A percentile compares a stretch with the other conserved stretches of the same genome.
These are phyloP conservation scores for Drechslerella stenobrocha DNA, from an alignment of 2,329 filamentous ascomycete genomes.

Conservation along the genomic window DNA sequence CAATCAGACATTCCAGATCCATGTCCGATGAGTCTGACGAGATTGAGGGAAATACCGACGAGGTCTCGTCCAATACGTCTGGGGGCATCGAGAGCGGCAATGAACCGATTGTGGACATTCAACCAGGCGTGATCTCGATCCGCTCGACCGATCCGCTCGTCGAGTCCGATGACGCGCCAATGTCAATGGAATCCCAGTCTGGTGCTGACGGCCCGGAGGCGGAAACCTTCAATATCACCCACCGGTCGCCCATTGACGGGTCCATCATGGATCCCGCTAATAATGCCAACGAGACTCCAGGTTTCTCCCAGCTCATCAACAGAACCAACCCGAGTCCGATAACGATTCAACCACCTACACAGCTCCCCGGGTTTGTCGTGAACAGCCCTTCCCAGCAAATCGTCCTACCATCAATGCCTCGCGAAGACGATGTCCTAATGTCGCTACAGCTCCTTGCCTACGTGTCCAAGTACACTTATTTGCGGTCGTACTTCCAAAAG, in stretches of 20 bases:
- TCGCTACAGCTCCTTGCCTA: conserved; percentile 94
- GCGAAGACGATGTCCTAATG: conserved; percentile 97
- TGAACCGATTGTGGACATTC: conserved; percentile 76
- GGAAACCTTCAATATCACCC: conserved; percentile 91
- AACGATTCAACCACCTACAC: conserved; percentile 59
- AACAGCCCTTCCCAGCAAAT: conserved; percentile 72
- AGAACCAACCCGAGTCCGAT: conserved; percentile 39
- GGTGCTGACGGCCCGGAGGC: conserved; percentile 83
- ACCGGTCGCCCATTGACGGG: conserved; percentile 79
- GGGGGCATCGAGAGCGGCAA: conserved; percentile 72
- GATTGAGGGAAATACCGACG: conserved; percentile 76
- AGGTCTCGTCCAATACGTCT: conserved; percentile 75
- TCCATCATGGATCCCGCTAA: conserved; percentile 76
- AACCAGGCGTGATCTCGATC: conserved; percentile 75
- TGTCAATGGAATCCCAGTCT: conserved; percentile 75
- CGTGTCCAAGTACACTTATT: conserved; percentile 97
- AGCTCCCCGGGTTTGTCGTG: conserved; percentile 74
- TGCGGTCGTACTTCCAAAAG: conserved; percentile 91
- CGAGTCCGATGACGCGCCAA: conserved; percentile 68
- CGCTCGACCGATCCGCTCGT: conserved; percentile 80
- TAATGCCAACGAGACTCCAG: conserved; percentile 69
- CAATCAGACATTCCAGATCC: conserved; percentile 86
- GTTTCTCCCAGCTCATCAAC: conserved; percentile 67
- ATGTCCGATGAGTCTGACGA: conserved; percentile 77
- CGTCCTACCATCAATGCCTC: conserved; percentile 87